Conservation (phyloP, 495 filamentous ascomycete species). For the Podospora sp. region DNA sequence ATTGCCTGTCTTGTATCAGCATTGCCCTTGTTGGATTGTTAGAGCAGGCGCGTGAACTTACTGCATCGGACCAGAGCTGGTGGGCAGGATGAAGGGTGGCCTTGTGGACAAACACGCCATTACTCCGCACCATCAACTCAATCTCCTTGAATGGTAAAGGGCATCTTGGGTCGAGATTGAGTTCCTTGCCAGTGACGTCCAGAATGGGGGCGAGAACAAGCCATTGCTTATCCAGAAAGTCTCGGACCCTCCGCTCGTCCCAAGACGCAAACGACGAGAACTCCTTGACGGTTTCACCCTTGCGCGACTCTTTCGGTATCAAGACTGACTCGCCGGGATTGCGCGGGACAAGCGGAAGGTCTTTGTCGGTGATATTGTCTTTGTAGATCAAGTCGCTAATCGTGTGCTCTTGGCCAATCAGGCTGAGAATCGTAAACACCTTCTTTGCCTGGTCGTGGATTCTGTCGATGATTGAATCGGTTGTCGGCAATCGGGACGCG, state of each 20-base stretch:
- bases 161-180: constrained; percentile 1
- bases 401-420: constrained; percentile 2
- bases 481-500: neutral
- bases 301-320: neutral
- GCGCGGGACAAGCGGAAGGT: constrained; percentile 5
- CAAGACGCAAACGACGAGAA: constrained; percentile 7
- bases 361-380: constrained; percentile 14
- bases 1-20: neutral
- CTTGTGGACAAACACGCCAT: constrained; percentile 7
- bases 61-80: neutral
- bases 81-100: constrained; percentile 11
- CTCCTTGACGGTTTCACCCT: neutral
- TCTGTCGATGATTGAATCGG: neutral
- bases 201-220: constrained; percentile 15
- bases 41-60: neutral
- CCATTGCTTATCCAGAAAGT: constrained; percentile 18
- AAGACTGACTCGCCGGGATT: neutral
- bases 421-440: constrained; percentile 17
- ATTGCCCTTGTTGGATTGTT: neutral
- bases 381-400: constrained; percentile 12
- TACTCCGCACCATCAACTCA: neutral
- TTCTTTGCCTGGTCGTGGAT: constrained; percentile 11
- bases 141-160: constrained; percentile 13
- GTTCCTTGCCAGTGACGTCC: neutral
- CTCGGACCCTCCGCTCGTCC: neutral